Evolutionary conservation across 2,329 filamentous ascomycete genomes (phyloP).

Genomic region (Beauveria scarabaeidicola): DNA sequence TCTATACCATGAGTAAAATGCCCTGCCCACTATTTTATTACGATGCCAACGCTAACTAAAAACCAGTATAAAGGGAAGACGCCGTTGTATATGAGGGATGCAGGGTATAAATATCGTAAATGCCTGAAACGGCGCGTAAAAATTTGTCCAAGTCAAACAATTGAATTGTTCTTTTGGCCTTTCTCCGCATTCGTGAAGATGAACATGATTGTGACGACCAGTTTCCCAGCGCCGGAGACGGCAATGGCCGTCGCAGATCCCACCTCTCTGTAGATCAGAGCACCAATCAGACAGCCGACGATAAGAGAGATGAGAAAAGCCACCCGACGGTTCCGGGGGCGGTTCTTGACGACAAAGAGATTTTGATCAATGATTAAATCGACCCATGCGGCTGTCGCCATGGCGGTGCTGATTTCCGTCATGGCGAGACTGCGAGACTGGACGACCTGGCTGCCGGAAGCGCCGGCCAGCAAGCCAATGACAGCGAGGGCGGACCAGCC

Average conservation of each 20-base stretch:
- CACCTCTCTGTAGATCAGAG: constrained; percentile 35
- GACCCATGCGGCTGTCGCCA: constrained; percentile 56
- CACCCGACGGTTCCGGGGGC: constrained; percentile 39
- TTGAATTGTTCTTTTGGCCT: background rate
- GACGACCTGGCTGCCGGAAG: constrained; percentile 51
- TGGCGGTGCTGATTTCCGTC: constrained; percentile 55
- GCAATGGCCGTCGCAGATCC: constrained; percentile 36
- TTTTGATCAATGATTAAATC: constrained; percentile 49
- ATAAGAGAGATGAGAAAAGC: constrained; percentile 41
- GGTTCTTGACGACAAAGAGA: constrained; percentile 38
- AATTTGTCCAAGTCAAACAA: background rate
- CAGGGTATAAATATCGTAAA: background rate
- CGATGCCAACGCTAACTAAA: background rate
- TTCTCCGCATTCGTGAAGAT: constrained; percentile 32
- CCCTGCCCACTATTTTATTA: background rate
- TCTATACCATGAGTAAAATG: background rate
- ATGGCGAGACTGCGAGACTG: constrained; percentile 45
- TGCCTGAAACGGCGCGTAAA: background rate
- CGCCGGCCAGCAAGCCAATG: constrained; percentile 44
- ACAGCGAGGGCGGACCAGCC: constrained; percentile 34
- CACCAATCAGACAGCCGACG: constrained; percentile 42
- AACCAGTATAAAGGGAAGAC: background rate
- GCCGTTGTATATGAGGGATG: background rate
- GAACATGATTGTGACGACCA: constrained; percentile 36
- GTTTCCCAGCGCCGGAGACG: constrained; percentile 36